phyloP scores from a whole-genome alignment of 2,329 filamentous ascomycete species.

The Metarhizium guizhouense region DNA sequence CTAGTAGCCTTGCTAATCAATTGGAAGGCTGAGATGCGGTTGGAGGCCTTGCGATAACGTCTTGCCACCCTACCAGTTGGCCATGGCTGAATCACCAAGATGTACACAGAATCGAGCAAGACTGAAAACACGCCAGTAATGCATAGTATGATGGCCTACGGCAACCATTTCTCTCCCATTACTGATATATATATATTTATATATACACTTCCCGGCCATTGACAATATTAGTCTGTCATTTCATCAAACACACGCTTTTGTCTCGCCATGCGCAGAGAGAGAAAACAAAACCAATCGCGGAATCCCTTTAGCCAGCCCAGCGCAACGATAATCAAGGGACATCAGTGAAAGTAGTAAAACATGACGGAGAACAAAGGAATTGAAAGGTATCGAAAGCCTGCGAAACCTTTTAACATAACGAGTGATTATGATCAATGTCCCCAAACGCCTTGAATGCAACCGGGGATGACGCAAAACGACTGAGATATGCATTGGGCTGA shows the following conservation, averaged over 20 bases:
- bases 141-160: not conserved
- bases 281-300: not conserved
- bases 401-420: slow-evolving; percentile 14
- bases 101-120: no score
- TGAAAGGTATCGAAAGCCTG: slow-evolving; percentile 15
- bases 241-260: slow-evolving; percentile 2
- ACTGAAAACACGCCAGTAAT: not conserved
- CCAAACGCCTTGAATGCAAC: slow-evolving; percentile 12
- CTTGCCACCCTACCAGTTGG: no score
- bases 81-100: no score
- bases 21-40: no score
- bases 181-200: not conserved
- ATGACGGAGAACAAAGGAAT: slow-evolving; percentile 2
- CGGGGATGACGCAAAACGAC: not conserved
- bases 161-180: not conserved
- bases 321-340: not conserved
- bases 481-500: not conserved
- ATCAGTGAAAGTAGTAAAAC: slow-evolving; percentile 4
- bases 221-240: not conserved
- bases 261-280: not conserved
- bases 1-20: not conserved
- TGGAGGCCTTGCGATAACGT: no score
- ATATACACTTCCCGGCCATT: not conserved
- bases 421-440: slow-evolving; percentile 10
- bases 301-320: not conserved